Percentiles rank a stretch among this genome's conserved stretches.
These are phyloP conservation scores for Coemansia sp. DNA, from an alignment of 192 early-diverging fungal species.

Conservation along the genomic window DNA sequence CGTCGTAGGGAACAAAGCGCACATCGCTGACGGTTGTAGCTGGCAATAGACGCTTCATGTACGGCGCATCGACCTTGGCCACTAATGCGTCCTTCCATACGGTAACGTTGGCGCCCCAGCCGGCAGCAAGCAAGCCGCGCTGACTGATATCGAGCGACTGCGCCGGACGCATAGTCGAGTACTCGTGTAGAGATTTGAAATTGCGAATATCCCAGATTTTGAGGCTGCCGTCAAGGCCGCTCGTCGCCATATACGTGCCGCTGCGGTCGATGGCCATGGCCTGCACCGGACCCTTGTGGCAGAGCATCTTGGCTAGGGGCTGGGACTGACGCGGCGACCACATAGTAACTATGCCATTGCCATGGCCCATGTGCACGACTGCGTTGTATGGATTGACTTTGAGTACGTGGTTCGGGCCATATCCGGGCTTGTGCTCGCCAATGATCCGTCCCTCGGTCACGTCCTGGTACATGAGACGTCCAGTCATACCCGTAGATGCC, in stretches of 20 bases:
- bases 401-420: constrained; percentile 81
- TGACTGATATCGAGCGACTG: constrained; percentile 80
- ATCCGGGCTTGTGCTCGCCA: constrained; percentile 71
- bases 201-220: constrained; percentile 93
- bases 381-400: constrained; percentile 89
- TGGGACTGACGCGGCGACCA: constrained; percentile 84
- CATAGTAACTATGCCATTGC: constrained; percentile 83
- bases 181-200: constrained; percentile 77
- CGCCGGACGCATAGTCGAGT: constrained; percentile 75
- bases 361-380: constrained; percentile 87
- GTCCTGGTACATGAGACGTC: constrained; percentile 89
- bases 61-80: constrained; percentile 75
- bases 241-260: constrained; percentile 85
- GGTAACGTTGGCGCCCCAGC: constrained; percentile 72
- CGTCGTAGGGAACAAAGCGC: constrained; percentile 92
- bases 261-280: constrained; percentile 78
- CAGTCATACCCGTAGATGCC: constrained; percentile 75
- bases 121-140: constrained; percentile 78
- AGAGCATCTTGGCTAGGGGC: constrained; percentile 93
- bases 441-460: constrained; percentile 85
- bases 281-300: constrained; percentile 83
- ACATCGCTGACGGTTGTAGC: constrained; percentile 56
- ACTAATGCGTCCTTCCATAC: constrained; percentile 89
- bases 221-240: constrained; percentile 84
- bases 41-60: constrained; percentile 78